Evolutionary conservation across 164 flowering plant genomes (phyloP), one percentile per base, ranked within the genome.

Genomic region (Paratinospora sagittata): DNA sequence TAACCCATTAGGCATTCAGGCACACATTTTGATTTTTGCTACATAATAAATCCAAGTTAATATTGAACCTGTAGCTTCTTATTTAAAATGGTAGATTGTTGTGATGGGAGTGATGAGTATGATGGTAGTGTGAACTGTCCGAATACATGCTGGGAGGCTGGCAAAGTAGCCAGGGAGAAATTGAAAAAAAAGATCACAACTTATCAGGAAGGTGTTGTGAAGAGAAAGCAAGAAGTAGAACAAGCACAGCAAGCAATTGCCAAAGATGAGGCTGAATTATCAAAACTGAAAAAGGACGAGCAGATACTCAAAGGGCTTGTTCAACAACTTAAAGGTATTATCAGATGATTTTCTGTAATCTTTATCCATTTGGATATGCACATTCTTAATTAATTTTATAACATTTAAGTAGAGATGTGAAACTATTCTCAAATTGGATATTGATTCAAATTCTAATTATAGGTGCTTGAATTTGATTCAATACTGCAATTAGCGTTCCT

Each of bases 31-130:
- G 39, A 3, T 36, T 36, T 36, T 8, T 36, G 3, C 39, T 36
- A 3, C 39, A 36, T 39, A 11, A 39, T 39, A 39, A n/a, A 39
- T 11, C 43, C 43, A 39, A 39, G 43, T 39, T 39, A 39, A 39
- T 39, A 7, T 39, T 39, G 43, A 39, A 39, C 58, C 58, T 17
- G 16, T 66, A 65, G 27, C 36, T 65, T 26, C 61, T 63, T 71
- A 8, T 17, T 45, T 2, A 5, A 63, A 62, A 70, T 76, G 66
- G 72, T 80, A 95, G 99, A 96, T 78, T 96, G 99, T 74, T 96
- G 99, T 81, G 99, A 96, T 82, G 99, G 99, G 68, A 91, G 97
- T 83, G 99, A 96, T 78, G 99, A 96, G 81, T 88, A 92, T 81
- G 86, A 87, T 77, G 91, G 96, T 66, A 83, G 77, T 71, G 82